Evolutionary conservation across 2,329 filamentous ascomycete species (phyloP).

Genomic region (Tolypocladium tropicale): DNA sequence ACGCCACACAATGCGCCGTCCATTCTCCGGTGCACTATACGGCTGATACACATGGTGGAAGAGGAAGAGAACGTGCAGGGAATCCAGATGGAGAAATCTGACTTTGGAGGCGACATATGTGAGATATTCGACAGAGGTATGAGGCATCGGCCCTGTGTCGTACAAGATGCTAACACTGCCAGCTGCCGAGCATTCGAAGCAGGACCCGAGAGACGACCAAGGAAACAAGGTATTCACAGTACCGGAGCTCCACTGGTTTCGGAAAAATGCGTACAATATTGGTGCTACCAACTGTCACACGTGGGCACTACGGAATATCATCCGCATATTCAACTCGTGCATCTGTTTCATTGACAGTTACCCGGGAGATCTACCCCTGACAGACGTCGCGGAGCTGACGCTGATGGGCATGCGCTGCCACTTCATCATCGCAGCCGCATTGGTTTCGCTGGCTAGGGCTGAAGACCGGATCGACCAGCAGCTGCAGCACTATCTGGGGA

Average conservation of each 20-base stretch:
- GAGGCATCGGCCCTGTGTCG: background rate
- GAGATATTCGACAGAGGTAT: constrained; percentile 35
- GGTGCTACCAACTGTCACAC: constrained; percentile 48
- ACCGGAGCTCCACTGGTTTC: constrained; percentile 73
- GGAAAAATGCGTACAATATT: constrained; percentile 71
- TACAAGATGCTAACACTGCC: constrained; percentile 4
- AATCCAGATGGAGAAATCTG: background rate
- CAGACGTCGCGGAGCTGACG: constrained; percentile 35
- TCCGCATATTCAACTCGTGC: constrained; percentile 46
- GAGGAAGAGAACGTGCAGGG: constrained; percentile 17
- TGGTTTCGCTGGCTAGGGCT: constrained; percentile 40
- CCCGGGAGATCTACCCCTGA: constrained; percentile 31
- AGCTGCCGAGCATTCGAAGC: constrained; percentile 19
- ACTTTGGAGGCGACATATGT: constrained; percentile 40
- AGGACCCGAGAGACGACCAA: constrained; percentile 25
- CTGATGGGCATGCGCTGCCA: constrained; percentile 59
- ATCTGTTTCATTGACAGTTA: constrained; percentile 41
- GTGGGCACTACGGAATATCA: constrained; percentile 43
- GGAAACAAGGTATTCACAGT: constrained; percentile 44
- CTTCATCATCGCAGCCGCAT: constrained; percentile 50
- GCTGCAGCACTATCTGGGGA: constrained; percentile 50
- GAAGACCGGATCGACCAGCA: constrained; percentile 39
- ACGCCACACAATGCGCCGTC: constrained; percentile 22
- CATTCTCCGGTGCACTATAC: constrained; percentile 39
- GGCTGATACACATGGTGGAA: constrained; percentile 33